phyloP scores from a whole-genome alignment of 805 yeast genomes.

The Saccharomycopsis javanensis region DNA sequence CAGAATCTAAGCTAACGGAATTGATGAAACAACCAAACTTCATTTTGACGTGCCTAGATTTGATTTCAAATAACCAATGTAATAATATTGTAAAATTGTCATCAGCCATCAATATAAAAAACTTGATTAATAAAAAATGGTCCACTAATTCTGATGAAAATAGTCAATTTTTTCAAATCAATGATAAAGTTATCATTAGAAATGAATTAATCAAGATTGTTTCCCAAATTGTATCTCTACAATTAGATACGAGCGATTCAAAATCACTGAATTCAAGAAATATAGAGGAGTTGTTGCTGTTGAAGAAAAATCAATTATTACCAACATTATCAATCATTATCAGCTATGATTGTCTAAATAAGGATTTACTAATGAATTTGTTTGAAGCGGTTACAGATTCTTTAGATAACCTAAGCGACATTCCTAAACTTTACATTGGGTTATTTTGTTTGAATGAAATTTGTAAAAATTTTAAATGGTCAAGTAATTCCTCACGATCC shows the following conservation, averaged over 20 bases:
- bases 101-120: constrained; percentile 77
- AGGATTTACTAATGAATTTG: neutral
- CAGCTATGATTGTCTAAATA: constrained; percentile 24
- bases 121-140: constrained; percentile 64
- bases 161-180: constrained; percentile 21
- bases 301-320: constrained; percentile 31
- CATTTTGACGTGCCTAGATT: constrained; percentile 72
- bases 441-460: constrained; percentile 62
- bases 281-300: constrained; percentile 4
- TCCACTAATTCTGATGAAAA: constrained; percentile 22
- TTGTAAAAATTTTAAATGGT: constrained; percentile 63
- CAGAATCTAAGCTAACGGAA: constrained; percentile 50
- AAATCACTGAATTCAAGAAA: neutral
- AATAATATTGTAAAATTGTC: constrained; percentile 50
- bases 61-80: constrained; percentile 43
- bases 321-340: constrained; percentile 48
- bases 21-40: constrained; percentile 48
- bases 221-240: constrained; percentile 22
- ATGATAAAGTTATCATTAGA: constrained; percentile 63
- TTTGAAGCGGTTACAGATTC: neutral
- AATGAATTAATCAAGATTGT: constrained; percentile 40
- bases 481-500: constrained; percentile 43
- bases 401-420: constrained; percentile 10
- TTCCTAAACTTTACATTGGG: constrained; percentile 46
- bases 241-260: neutral